A percentile compares a stretch with the other conserved stretches of the same genome.
These are phyloP conservation scores for Rhodotorula sp. DNA, from an alignment of 1,284 basidiomycete species.

Conservation along the genomic window DNA sequence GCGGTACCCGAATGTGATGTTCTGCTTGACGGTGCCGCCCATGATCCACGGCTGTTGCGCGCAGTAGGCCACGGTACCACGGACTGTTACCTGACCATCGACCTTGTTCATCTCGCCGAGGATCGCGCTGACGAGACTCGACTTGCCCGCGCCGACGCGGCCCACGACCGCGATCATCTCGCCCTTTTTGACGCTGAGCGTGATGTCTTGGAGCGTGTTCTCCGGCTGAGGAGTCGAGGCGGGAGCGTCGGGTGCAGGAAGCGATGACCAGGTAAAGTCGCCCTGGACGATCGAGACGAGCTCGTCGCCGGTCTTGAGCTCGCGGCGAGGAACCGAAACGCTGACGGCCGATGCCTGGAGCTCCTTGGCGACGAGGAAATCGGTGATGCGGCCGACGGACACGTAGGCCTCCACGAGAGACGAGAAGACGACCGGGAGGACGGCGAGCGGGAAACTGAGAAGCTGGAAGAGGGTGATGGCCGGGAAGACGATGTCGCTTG, in stretches of 20 bases:
- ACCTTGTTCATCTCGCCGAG: slow-evolving; percentile 82
- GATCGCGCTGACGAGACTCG: slow-evolving; percentile 57
- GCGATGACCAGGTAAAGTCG: slow-evolving; percentile 50
- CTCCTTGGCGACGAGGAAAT: slow-evolving; percentile 75
- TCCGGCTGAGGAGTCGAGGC: slow-evolving; percentile 33
- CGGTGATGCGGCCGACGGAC: slow-evolving; percentile 73
- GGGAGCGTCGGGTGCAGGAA: slow-evolving; percentile 15
- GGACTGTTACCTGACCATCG: slow-evolving; percentile 69
- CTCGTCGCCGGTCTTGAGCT: slow-evolving; percentile 61
- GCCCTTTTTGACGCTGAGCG: slow-evolving; percentile 74
- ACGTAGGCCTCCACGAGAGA: slow-evolving; percentile 82
- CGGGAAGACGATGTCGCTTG: slow-evolving; percentile 90
- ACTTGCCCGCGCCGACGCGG: slow-evolving; percentile 87
- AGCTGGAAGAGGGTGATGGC: slow-evolving; percentile 90
- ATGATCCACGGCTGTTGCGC: slow-evolving; percentile 87
- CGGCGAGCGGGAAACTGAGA: slow-evolving; percentile 80
- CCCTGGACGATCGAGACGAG: slow-evolving; percentile 58
- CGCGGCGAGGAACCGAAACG: slow-evolving; percentile 50
- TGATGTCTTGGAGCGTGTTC: slow-evolving; percentile 73
- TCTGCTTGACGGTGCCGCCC: slow-evolving; percentile 77
- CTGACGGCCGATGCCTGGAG: slow-evolving; percentile 72
- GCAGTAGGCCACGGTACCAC: slow-evolving; percentile 79
- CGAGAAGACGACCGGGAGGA: slow-evolving; percentile 55
- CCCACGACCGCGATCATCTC: slow-evolving; percentile 83
- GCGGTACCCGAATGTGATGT: slow-evolving; percentile 84